phyloP scores from a whole-genome alignment of 2,329 filamentous ascomycete species.

The Apiospora pterosperma region DNA sequence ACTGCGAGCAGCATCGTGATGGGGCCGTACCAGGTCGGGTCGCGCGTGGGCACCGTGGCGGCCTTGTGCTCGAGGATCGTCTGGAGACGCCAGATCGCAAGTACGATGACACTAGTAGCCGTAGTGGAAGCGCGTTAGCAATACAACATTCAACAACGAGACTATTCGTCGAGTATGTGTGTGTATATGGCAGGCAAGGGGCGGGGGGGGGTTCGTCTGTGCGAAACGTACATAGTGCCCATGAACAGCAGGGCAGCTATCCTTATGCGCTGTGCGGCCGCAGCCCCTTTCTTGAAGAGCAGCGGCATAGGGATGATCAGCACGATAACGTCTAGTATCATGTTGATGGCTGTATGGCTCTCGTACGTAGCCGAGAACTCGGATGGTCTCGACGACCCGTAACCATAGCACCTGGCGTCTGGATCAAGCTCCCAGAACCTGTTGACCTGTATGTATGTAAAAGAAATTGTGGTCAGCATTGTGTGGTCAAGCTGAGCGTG shows the following conservation, averaged over 20 bases:
- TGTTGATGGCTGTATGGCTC: constrained; percentile 30
- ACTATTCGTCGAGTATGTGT: not conserved
- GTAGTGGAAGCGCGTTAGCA: not conserved
- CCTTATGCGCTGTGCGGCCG: constrained; percentile 19
- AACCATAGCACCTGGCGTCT: constrained; percentile 24
- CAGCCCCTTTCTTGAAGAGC: constrained; percentile 22
- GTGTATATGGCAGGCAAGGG: not conserved
- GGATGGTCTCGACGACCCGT: constrained; percentile 21
- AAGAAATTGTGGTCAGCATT: not conserved
- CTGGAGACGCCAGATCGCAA: constrained; percentile 29
- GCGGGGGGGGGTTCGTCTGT: not conserved
- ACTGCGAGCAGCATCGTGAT: constrained; percentile 22
- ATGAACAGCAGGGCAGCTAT: constrained; percentile 26
- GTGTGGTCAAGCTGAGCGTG: not conserved
- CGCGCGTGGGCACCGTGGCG: constrained; percentile 27
- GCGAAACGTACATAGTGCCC: constrained; percentile 24
- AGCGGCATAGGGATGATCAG: constrained; percentile 30
- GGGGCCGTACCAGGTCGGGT: constrained; percentile 30
- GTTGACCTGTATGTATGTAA: not conserved
- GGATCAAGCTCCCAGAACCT: constrained; percentile 16
- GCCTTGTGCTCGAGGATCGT: constrained; percentile 26
- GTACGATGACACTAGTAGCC: constrained; percentile 21
- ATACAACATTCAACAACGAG: not conserved
- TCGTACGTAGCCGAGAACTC: constrained; percentile 28
- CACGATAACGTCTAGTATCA: constrained; percentile 29